These are phyloP conservation scores for Oryza meridionalis DNA, from an alignment of 176 grass and related monocot species.

Conservation along the genomic window DNA sequence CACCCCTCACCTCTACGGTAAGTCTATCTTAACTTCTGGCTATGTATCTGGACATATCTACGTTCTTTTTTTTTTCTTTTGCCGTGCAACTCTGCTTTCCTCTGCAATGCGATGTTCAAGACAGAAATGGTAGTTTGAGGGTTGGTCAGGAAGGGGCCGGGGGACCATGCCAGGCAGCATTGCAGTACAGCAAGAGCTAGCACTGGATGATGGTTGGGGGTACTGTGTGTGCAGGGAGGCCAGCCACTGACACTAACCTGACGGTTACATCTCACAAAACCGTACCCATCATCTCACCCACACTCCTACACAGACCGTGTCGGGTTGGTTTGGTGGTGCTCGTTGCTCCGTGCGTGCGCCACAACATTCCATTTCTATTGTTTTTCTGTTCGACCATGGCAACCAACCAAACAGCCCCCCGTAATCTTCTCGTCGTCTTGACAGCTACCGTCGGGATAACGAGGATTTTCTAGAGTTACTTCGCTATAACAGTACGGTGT, in stretches of 20 bases:
- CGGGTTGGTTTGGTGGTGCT: neutral
- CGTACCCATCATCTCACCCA: neutral
- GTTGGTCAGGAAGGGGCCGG: neutral
- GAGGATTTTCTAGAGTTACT: too few species aligned
- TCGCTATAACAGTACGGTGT: too few species aligned
- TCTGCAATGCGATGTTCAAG: neutral
- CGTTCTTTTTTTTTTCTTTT: too few species aligned
- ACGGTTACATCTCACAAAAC: neutral
- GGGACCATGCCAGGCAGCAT: neutral
- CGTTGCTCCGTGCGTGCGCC: neutral
- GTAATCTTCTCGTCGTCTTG: too few species aligned
- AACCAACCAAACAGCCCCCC: too few species aligned
- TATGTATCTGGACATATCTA: too few species aligned
- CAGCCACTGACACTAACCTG: too few species aligned
- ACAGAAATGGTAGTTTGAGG: neutral
- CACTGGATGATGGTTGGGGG: neutral
- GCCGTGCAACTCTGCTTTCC: neutral
- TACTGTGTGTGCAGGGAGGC: neutral
- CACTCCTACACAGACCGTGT: neutral
- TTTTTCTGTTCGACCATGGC: neutral
- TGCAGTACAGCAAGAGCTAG: neutral
- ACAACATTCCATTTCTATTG: neutral
- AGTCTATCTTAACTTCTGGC: neutral
- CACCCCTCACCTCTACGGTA: constrained; percentile 68
- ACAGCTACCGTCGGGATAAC: too few species aligned